Evolutionary conservation across 495 filamentous ascomycete genomes (phyloP).

Genomic region (Podospora didyma): DNA sequence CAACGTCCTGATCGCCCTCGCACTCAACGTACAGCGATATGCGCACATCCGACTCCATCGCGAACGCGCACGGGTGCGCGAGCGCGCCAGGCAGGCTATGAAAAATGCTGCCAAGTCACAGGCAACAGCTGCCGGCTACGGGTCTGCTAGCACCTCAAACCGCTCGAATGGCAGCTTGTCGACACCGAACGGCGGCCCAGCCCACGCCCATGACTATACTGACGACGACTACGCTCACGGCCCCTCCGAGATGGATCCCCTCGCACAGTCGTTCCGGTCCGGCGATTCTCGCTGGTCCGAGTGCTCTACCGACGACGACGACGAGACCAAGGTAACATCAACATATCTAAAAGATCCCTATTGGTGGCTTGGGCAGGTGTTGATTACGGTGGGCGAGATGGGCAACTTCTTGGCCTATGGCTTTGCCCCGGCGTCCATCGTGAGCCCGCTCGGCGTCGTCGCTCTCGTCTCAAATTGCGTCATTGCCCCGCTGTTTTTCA

Average conservation of each 20-base stretch:
- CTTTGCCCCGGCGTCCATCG: constrained; percentile 97
- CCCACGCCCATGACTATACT: constrained; percentile 19
- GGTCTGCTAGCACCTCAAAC: constrained; percentile 12
- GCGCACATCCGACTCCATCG: constrained; percentile 75
- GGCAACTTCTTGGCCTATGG: constrained; percentile 98
- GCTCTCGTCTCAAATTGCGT: constrained; percentile 94
- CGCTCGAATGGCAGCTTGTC: constrained; percentile 24
- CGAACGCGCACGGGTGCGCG: constrained; percentile 31
- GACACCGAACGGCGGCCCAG: constrained; percentile 23
- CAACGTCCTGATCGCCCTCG: constrained; percentile 89
- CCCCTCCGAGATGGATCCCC: constrained; percentile 44
- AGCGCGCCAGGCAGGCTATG: constrained; percentile 50
- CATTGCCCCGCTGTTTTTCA: constrained; percentile 88
- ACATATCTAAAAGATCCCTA: constrained; percentile 82
- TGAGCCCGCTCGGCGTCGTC: constrained; percentile 93
- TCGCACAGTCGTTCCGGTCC: constrained; percentile 44
- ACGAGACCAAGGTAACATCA: constrained; percentile 32
- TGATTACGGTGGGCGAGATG: constrained; percentile 90
- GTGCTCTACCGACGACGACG: constrained; percentile 25
- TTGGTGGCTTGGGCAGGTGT: constrained; percentile 89
- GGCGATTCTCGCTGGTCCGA: constrained; percentile 35
- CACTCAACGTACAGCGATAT: constrained; percentile 94
- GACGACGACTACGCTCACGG: constrained; percentile 26
- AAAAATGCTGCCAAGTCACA: constrained; percentile 13
- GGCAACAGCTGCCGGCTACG: constrained; percentile 25